Conservation (phyloP, 441 rosid genomes). For the Populus hybrid region DNA sequence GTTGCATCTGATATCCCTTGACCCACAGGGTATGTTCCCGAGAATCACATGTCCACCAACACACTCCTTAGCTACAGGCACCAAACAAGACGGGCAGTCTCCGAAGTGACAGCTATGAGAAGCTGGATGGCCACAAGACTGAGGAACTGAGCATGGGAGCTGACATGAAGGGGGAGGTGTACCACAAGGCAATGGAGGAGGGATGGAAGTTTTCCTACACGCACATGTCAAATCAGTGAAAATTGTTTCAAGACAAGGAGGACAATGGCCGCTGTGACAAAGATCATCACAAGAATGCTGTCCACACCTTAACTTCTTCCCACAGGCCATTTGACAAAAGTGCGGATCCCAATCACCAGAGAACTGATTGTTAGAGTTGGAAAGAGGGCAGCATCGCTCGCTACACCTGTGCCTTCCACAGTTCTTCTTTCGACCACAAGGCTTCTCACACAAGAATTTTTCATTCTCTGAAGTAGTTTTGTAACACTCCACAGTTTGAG, state of each 20-base stretch:
- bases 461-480: slow-evolving; percentile 48
- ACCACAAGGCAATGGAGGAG: slow-evolving; percentile 98
- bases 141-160: slow-evolving; percentile 76
- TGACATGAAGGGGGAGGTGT: slow-evolving; percentile 91
- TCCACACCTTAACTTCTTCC: slow-evolving; percentile 91
- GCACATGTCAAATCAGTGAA: slow-evolving; percentile 93
- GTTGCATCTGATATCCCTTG: slow-evolving; percentile 92
- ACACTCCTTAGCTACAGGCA: slow-evolving; percentile 90
- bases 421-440: slow-evolving; percentile 84
- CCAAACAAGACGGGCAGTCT: slow-evolving; percentile 95
- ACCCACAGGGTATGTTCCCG: slow-evolving; percentile 96
- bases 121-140: slow-evolving; percentile 86
- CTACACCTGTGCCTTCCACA: slow-evolving; percentile 97
- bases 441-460: slow-evolving; percentile 66
- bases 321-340: slow-evolving; percentile 85
- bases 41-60: slow-evolving; percentile 96
- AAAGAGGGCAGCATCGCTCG: slow-evolving; percentile 91
- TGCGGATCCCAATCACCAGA: slow-evolving; percentile 84
- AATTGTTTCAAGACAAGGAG: slow-evolving; percentile 94
- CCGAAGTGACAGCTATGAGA: slow-evolving; percentile 98
- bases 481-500: slow-evolving; percentile 72
- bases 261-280: slow-evolving; percentile 97
- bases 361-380: slow-evolving; percentile 36
- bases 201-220: slow-evolving; percentile 85
- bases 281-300: slow-evolving; percentile 87